phyloP scores from a whole-genome alignment of 148 eudicot genomes.

The Euryodendron excelsum region DNA sequence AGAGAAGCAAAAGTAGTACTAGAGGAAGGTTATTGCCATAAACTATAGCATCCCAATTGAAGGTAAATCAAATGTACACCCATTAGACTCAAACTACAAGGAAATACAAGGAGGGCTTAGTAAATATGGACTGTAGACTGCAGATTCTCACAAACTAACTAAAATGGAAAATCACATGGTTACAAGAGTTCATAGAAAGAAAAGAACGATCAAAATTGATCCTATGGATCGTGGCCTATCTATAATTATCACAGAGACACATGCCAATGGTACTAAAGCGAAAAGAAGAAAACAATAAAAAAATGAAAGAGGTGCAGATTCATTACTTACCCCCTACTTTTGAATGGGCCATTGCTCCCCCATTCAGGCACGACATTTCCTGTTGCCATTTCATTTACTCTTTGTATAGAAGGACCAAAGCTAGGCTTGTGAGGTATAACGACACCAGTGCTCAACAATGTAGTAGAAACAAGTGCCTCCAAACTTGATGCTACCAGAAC shows the following conservation, averaged over 20 bases:
- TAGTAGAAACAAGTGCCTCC: conserved; percentile 13
- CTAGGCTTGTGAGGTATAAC: not conserved
- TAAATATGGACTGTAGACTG: not conserved
- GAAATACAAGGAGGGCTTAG: not conserved
- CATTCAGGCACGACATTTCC: not conserved
- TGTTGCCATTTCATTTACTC: conserved; percentile 11
- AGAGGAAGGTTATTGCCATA: too few relatives aligned
- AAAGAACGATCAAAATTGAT: not conserved
- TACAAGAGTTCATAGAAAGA: not conserved
- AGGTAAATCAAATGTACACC: not conserved
- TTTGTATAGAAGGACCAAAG: not conserved
- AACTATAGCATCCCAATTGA: not conserved
- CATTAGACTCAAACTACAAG: not conserved
- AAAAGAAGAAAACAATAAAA: not conserved
- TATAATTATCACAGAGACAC: not conserved
- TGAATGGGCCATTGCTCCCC: not conserved
- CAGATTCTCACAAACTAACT: too few relatives aligned
- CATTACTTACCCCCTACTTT: conserved; percentile 16
- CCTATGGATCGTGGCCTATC: not conserved
- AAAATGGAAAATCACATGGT: not conserved
- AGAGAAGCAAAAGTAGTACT: too few relatives aligned
- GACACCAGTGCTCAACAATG: conserved; percentile 4
- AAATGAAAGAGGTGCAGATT: not conserved
- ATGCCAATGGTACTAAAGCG: not conserved
- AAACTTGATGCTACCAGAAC: not conserved